phyloP scores from a whole-genome alignment of 2,329 filamentous ascomycete species.

The Thermoascus crustaceus region DNA sequence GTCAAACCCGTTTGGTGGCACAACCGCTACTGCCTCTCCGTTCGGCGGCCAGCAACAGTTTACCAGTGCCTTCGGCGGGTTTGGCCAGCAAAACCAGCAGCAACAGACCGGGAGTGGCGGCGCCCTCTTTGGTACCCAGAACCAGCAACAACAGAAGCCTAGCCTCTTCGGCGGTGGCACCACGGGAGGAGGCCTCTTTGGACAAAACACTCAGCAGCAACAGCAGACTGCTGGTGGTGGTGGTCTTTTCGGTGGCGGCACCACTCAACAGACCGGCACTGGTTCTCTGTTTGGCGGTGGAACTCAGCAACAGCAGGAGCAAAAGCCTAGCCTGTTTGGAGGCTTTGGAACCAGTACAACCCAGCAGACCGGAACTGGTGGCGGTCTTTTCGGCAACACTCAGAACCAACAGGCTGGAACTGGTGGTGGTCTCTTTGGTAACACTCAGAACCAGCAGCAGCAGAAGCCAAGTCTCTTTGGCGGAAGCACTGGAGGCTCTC shows the following conservation, averaged over 20 bases:
- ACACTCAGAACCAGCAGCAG: constrained; percentile 42
- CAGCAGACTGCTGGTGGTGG: constrained; percentile 27
- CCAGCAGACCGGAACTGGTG: constrained; percentile 23
- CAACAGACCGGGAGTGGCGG: constrained; percentile 25
- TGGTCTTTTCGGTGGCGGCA: constrained; percentile 38
- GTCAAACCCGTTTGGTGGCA: constrained; percentile 34
- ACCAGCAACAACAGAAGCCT: constrained; percentile 32
- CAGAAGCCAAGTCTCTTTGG: constrained; percentile 52
- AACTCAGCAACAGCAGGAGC: constrained; percentile 25
- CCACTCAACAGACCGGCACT: constrained; percentile 24
- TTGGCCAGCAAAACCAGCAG: constrained; percentile 34
- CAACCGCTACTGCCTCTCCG: constrained; percentile 29
- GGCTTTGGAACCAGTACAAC: constrained; percentile 15
- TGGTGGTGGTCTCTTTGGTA: constrained; percentile 38
- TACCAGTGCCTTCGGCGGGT: constrained; percentile 36
- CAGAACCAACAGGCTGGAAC: constrained; percentile 35
- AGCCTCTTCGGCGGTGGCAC: constrained; percentile 38
- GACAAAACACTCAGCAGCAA: constrained; percentile 30
- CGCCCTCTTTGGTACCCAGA: constrained; percentile 32
- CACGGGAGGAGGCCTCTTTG: constrained; percentile 27
- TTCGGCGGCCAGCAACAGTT: constrained; percentile 37
- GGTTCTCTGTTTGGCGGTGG: constrained; percentile 27
- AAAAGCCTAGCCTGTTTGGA: constrained; percentile 31
- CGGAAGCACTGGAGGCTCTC: constrained; percentile 34
- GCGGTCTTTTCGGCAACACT: constrained; percentile 35